Evolutionary conservation across 768 basidiomycete genomes (phyloP), one percentile per base, ranked within the genome.

Genomic region (Suillus paluster): DNA sequence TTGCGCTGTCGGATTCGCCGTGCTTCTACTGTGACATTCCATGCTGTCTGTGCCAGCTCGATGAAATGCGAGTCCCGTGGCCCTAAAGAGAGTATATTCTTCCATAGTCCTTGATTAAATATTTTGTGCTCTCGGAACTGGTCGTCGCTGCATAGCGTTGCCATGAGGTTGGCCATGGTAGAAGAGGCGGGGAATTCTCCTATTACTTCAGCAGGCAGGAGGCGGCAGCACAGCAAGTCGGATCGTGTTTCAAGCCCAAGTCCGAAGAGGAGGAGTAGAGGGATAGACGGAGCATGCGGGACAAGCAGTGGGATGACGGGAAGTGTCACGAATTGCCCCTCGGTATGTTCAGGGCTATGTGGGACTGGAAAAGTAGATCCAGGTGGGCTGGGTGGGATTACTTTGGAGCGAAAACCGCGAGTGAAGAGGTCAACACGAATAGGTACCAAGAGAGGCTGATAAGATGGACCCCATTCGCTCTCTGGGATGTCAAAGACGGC

Each of bases 21-120:
- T n/a, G 87, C 85, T 65, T 92, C 90, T 19, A 87, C 84, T 10
- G 92, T 85, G 46, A 89, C 87, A 52, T 86, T 90, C 91, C 91
- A 95, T 48, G 86, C 84, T 23, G 80, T 86, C 66, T 80, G 80
- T 27, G 81, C 83, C 49, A 86, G 71, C 64, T 82, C 78, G 56
- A 82, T 77, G 59, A 88, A 70, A 33, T 68, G 69, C 54, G 70
- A 59, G 63, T 86, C 80, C 21, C 73, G 78, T 38, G 84, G 78
- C 8, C 82, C 86, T 58, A 89, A 75, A 19, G 78, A 78, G 12
- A 90, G 79, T 39, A 84, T 79, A 60, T 90, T 90, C 67, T 81
- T 82, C 87, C 89, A 88, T 55, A 89, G 71, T n/a, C 89, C 88
- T 48, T 84, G 83, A 68, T 85, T 88, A 57, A 74, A 76, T 41